phyloP scores from a whole-genome alignment of 306 rosid species.

The Astragalus membranaceus region DNA sequence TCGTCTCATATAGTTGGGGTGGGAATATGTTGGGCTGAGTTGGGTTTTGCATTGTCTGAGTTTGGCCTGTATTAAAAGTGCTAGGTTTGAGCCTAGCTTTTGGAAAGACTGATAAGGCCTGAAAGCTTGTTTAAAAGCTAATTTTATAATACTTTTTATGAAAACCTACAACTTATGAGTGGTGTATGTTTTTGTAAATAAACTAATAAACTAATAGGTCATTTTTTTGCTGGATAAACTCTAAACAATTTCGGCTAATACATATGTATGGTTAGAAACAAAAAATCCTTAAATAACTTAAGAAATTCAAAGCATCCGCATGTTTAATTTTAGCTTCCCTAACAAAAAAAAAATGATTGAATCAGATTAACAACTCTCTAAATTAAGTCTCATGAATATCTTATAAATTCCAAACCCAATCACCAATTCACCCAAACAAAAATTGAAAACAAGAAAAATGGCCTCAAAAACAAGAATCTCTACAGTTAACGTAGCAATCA shows the following conservation, averaged over 20 bases:
- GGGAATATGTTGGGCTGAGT: too few relatives aligned
- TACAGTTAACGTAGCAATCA: background rate
- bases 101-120: too few relatives aligned
- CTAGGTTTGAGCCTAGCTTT: too few relatives aligned
- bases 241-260: background rate
- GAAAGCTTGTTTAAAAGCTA: too few relatives aligned
- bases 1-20: too few relatives aligned
- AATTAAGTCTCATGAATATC: background rate
- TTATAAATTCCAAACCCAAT: background rate
- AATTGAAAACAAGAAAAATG: conserved; percentile 6
- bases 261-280: background rate
- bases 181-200: too few relatives aligned
- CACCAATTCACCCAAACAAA: background rate
- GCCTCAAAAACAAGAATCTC: conserved; percentile 5
- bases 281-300: background rate
- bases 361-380: background rate
- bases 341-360: background rate
- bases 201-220: too few relatives aligned
- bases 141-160: too few relatives aligned
- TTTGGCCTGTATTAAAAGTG: too few relatives aligned
- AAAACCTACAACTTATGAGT: too few relatives aligned
- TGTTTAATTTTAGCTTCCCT: background rate
- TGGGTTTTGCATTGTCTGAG: too few relatives aligned
- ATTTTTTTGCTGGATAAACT: background rate
- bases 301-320: background rate